A percentile compares a stretch with the other conserved stretches of the same genome.
phyloP scores from a whole-genome alignment of 495 filamentous ascomycete genomes.

The Penicillium cosmopolitanum region DNA sequence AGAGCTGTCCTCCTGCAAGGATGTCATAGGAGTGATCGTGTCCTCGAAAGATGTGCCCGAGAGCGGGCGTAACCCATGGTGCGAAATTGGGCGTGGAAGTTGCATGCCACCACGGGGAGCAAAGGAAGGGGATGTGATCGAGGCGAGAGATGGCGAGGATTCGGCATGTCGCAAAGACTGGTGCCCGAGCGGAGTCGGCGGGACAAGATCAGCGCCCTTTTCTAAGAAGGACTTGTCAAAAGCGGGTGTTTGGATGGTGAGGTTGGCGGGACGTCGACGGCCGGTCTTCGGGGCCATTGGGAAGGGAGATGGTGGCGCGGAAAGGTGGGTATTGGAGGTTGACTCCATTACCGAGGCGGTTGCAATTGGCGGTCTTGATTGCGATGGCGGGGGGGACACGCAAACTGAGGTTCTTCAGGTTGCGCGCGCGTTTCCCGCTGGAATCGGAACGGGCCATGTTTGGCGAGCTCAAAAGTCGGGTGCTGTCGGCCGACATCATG shows the following conservation, averaged over 20 bases:
- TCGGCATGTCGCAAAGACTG: slow-evolving; percentile 64
- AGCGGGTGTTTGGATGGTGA: slow-evolving; percentile 69
- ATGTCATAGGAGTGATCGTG: slow-evolving; percentile 32
- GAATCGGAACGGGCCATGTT: slow-evolving; percentile 52
- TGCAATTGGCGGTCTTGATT: slow-evolving; percentile 52
- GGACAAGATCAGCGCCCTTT: slow-evolving; percentile 43
- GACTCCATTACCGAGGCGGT: slow-evolving; percentile 51
- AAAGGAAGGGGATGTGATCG: slow-evolving; percentile 60
- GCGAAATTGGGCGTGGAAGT: slow-evolving; percentile 55
- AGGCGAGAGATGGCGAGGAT: slow-evolving; percentile 66
- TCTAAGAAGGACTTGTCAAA: slow-evolving; percentile 46
- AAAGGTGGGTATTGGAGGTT: slow-evolving; percentile 55
- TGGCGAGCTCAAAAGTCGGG: slow-evolving; percentile 39
- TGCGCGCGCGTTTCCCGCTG: slow-evolving; percentile 75
- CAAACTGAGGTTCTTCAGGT: slow-evolving; percentile 91
- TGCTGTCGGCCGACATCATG: slow-evolving; percentile 25
- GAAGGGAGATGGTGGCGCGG: slow-evolving; percentile 84
- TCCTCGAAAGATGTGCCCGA: slow-evolving; percentile 29
- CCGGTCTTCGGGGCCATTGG: slow-evolving; percentile 72
- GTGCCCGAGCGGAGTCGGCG: slow-evolving; percentile 55
- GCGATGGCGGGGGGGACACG: slow-evolving; percentile 66
- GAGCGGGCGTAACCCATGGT: slow-evolving; percentile 33
- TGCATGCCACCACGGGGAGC: slow-evolving; percentile 67
- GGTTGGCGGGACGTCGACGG: slow-evolving; percentile 75
- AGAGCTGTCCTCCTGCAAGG: slow-evolving; percentile 29